phyloP scores from a whole-genome alignment of 345 rosid genomes.

The Rhizophora apiculata region DNA sequence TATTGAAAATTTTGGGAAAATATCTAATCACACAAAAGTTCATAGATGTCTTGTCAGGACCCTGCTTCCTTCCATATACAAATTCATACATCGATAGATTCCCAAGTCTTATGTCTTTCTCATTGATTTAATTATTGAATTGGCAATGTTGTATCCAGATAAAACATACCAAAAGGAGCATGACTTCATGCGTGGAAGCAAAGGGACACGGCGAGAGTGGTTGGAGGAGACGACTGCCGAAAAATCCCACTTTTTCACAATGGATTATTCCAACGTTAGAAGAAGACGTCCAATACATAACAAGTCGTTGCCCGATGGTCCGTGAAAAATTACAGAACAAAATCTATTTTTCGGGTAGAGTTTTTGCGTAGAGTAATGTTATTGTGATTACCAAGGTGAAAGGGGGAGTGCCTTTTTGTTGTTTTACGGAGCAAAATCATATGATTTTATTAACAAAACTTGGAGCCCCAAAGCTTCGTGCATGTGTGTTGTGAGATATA shows the following conservation, averaged over 20 bases:
- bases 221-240: slow-evolving; percentile 27
- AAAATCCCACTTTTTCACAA: slow-evolving; percentile 46
- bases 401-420: slow-evolving; percentile 11
- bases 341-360: slow-evolving; percentile 10
- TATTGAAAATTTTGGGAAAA: no score
- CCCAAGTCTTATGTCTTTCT: neutral
- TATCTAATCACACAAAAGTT: no score
- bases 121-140: neutral
- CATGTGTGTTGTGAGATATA: neutral
- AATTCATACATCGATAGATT: no score
- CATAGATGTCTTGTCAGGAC: no score
- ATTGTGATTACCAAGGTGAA: slow-evolving; percentile 28
- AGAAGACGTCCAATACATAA: slow-evolving; percentile 79
- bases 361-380: slow-evolving; percentile 29
- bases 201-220: slow-evolving; percentile 34
- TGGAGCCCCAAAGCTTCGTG: neutral
- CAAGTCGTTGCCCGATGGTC: slow-evolving; percentile 59
- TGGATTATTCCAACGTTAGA: slow-evolving; percentile 66
- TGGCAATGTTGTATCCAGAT: slow-evolving; percentile 27
- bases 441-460: slow-evolving; percentile 14
- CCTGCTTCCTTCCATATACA: no score
- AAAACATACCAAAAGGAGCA: slow-evolving; percentile 23
- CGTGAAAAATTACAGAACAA: slow-evolving; percentile 20
- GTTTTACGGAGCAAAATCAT: slow-evolving; percentile 31
- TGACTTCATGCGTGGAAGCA: slow-evolving; percentile 22